Evolutionary conservation across 1,284 basidiomycete genomes (phyloP).

Genomic region (Ceratobasidium sp.): DNA sequence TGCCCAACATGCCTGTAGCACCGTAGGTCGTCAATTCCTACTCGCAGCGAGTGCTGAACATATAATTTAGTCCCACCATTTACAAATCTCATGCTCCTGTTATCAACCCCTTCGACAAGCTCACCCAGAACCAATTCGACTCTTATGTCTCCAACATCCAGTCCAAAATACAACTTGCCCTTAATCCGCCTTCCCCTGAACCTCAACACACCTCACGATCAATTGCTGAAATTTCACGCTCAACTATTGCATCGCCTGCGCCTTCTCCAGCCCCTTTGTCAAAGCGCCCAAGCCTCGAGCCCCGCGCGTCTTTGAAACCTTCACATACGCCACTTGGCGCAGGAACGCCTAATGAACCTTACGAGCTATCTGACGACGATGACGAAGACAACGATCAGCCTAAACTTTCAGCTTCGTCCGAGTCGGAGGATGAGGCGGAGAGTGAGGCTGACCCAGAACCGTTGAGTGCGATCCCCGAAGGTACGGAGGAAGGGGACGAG

Average conservation of each 20-base stretch:
- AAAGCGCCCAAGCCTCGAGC: conserved; percentile 24
- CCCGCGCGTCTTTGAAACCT: not conserved
- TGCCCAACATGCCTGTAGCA: not conserved
- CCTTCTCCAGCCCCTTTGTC: conserved; percentile 24
- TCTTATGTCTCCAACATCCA: conserved; percentile 44
- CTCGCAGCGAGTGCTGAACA: not conserved
- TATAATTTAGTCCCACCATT: not conserved
- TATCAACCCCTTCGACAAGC: conserved; percentile 45
- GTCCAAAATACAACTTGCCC: conserved; percentile 40
- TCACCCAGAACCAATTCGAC: conserved; percentile 43
- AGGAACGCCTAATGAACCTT: conserved; percentile 34
- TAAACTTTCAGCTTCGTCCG: not conserved
- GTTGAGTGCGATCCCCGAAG: conserved; percentile 30
- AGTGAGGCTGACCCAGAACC: conserved; percentile 15
- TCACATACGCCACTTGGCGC: conserved; percentile 17
- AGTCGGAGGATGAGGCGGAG: not conserved
- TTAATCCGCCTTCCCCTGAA: conserved; percentile 41
- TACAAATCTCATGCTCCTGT: conserved; percentile 39
- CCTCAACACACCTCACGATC: conserved; percentile 11
- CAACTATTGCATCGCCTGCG: conserved; percentile 27
- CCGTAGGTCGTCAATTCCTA: not conserved
- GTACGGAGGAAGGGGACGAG: conserved; percentile 15
- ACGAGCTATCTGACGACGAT: conserved; percentile 40
- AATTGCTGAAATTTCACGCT: conserved; percentile 25
- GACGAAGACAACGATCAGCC: conserved; percentile 36